Base-by-base conservation (phyloP, 2,329 filamentous ascomycete species). In the Tolypocladium ovalisporum region DNA sequence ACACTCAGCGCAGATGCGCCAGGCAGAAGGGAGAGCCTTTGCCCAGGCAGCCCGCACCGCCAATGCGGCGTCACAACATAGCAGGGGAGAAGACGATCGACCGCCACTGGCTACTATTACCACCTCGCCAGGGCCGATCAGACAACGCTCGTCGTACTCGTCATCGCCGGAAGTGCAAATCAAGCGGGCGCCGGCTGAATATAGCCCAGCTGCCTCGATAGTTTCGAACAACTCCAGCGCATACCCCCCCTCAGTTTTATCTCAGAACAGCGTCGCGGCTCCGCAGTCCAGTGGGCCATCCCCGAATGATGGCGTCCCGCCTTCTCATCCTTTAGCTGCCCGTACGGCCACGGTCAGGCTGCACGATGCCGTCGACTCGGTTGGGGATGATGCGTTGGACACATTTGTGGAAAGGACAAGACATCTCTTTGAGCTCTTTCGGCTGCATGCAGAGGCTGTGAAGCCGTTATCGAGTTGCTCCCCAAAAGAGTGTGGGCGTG, bases 341-440 rank as follows among this genome's bases (percentile, higher is more conserved):
- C 64, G 66, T 57, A 68, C 71, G 52, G 63, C 68, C 4, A 73
- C 74, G 5, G 65, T 74, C n/a, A 73, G 70, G 55, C 59, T 78
- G 36, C 72, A 72, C 7, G 78, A 81, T 55, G 71, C 68, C 0
- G 67, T 72, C 13, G 63, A 68, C 56, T 72, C 79, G 5, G 74
- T 80, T n/a, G 75, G 76, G 3, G 85, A 88, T 54, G 83, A 85
- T 57, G 86, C 90, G 0, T 78, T 92, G 54, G 73, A 79, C 9
- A 81, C 86, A 15, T 96, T 96, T 67, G 81, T 84, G 4, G 69
- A 75, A 7, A 85, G 90, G 32, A 88, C 89, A 3, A 82, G 80
- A 24, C 88, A 92, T 67, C 81, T 94, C 64, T 86, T 83, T 60
- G 85, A 87, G 62, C 78, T 94, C 3, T 95, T 96, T 67, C 79